phyloP scores from a whole-genome alignment of 495 filamentous ascomycete genomes.

The Tetracladium marchalianum region DNA sequence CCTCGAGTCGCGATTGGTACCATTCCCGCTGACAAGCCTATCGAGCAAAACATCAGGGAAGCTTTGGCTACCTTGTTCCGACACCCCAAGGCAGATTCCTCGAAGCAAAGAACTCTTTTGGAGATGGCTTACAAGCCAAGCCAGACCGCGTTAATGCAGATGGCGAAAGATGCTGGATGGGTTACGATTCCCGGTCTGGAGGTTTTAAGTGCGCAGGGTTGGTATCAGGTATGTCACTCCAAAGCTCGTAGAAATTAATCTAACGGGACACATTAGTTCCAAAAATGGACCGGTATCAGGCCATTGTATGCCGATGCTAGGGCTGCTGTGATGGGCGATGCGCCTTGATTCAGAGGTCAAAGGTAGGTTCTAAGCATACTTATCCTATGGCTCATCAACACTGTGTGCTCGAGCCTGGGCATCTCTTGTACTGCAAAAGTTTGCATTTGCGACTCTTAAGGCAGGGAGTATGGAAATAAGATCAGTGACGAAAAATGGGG shows the following conservation, averaged over 20 bases:
- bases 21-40: constrained; percentile 80
- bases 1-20: constrained; percentile 78
- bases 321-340: constrained; percentile 34
- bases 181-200: constrained; percentile 77
- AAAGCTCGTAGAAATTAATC: neutral
- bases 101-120: constrained; percentile 51
- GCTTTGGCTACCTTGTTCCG: constrained; percentile 55
- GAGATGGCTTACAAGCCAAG: constrained; percentile 97
- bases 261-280: constrained; percentile 36
- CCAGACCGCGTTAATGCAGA: constrained; percentile 73
- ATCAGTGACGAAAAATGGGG: too few relatives aligned
- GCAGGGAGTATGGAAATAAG: too few relatives aligned
- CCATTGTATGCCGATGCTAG: constrained; percentile 58
- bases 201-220: constrained; percentile 81
- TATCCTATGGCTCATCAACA: too few relatives aligned
- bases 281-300: constrained; percentile 69
- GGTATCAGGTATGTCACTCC: constrained; percentile 47
- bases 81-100: constrained; percentile 29
- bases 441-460: too few relatives aligned
- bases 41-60: constrained; percentile 62
- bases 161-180: constrained; percentile 81
- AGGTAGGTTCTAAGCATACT: too few relatives aligned
- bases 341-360: neutral
- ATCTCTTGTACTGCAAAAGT: too few relatives aligned
- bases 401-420: too few relatives aligned